Evolutionary conservation across 2,329 filamentous ascomycete genomes (phyloP), one percentile per base, ranked within the genome.

Genomic region (Cercospora sp.): DNA sequence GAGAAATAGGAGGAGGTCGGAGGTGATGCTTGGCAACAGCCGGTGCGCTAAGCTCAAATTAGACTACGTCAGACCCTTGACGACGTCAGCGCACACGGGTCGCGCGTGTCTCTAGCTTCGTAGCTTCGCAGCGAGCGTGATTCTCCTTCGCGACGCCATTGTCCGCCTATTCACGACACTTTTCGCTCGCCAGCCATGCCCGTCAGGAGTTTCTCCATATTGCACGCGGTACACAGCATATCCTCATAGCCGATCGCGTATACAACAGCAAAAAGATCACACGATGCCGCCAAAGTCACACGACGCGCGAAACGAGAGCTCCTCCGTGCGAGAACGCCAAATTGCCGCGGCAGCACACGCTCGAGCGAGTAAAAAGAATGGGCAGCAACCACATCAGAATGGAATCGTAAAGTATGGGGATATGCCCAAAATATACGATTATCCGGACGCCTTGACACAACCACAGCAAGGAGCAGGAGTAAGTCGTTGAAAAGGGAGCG

Each of bases 261-360:
- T 7, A 16, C 23, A 36, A 8, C 8, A 60, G 10, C 36, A 13
- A 30, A 33, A 39, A 30, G 28, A 20, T 45, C 64, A 63, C 55
- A 67, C 67, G 18, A 74, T 76, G 74, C 74, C 73, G 30, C 71
- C 74, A 64, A 75, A 75, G 62, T 73, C 77, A 64, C 79, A 82
- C 67, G 81, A 83, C 72, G 73, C 76, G 69, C 72, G 74, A 53
- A 71, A 74, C 20, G 76, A 77, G 30, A 73, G 76, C 60, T 77
- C 77, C 5, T 75, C 75, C 67, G 64, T 77, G 62, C 80, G 81
- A 74, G 81, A 83, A 73, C 81, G 81, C 75, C 79, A 80, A 57
- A 70, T 75, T 36, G 77, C 80, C 60, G 76, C 76, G 42, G 76
- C 76, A 26, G 78, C 79, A 18, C 79, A 82, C 66, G 74, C 75